Evolutionary conservation across 2,329 filamentous ascomycete species (phyloP).

Genomic region (Clonostachys rosea): DNA sequence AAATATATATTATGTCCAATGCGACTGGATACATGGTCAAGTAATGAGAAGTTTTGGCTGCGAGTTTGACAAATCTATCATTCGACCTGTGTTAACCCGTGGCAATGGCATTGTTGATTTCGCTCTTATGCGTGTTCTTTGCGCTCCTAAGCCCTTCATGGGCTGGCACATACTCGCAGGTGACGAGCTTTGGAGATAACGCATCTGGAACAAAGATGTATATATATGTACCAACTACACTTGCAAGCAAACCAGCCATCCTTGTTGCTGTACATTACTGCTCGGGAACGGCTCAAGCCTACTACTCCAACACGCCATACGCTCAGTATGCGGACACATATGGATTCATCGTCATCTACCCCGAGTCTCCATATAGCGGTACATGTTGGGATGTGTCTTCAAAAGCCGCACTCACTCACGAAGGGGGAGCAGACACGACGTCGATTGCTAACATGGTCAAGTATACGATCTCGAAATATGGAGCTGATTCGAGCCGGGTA

Average conservation of each 20-base stretch:
- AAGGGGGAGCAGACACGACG: slow-evolving; percentile 51
- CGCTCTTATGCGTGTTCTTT: too few species aligned
- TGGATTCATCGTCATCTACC: slow-evolving; percentile 48
- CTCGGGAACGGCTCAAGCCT: slow-evolving; percentile 40
- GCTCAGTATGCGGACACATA: slow-evolving; percentile 30
- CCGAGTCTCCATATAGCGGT: slow-evolving; percentile 42
- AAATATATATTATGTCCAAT: too few species aligned
- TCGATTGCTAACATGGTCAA: slow-evolving; percentile 55
- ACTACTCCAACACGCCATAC: slow-evolving; percentile 43
- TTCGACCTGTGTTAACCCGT: too few species aligned
- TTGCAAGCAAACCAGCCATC: slow-evolving; percentile 33
- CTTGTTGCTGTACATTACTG: slow-evolving; percentile 52
- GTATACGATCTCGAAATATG: slow-evolving; percentile 47
- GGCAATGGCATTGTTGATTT: too few species aligned
- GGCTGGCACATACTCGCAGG: not conserved
- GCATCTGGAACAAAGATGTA: slow-evolving; percentile 11
- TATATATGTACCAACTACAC: slow-evolving; percentile 17
- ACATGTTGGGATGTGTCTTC: slow-evolving; percentile 56
- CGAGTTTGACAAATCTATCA: too few species aligned
- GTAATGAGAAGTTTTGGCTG: too few species aligned
- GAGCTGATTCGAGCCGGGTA: slow-evolving; percentile 42
- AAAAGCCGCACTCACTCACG: slow-evolving; percentile 42
- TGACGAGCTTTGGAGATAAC: slow-evolving; percentile 6
- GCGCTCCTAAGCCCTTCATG: too few species aligned
- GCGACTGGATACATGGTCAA: too few species aligned